Base-by-base conservation (phyloP, 257 asterid species). In the Striga asiatica region DNA sequence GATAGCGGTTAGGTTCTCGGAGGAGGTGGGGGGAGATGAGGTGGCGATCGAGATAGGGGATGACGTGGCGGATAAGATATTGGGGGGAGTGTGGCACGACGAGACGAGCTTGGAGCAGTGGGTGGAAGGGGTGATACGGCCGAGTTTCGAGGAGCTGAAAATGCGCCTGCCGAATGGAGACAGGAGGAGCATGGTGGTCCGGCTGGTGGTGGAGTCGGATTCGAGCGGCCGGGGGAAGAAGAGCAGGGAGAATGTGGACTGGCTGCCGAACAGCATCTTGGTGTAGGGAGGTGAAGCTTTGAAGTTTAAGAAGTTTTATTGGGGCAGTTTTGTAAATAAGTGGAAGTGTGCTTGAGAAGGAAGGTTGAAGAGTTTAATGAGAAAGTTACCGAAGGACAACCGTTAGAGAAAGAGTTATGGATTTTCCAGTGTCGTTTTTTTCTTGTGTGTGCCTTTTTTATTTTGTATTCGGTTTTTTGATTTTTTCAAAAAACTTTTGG, bases 1-100 rank as follows among this genome's bases (percentile, higher is more conserved):
- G 0, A 80, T 91, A 41, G 49, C 68, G 2, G 72, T 69, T 23
- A 86, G 75, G 18, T 86, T 86, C 70, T 69, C 91, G 22, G 69
- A 60, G 73, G 81, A 48, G 1, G 60, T 79, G 0, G 89, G 76
- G 0, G 94, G 83, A n/a, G 61, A 73, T 35, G n/a, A n/a, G n/a
- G 39, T 78, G 59, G 37, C 77, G 13, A 67, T 89, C 4, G 78
- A 83, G 68, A 82, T 89, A 1, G 91, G 78, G 27, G 91, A 89
- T 13, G 77, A 74, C 4, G 82, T 71, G 8, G 32, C 76, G 10
- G 91, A 85, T 73, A 87, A 75, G 64, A 81, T 85, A 67, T 14
- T 81, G 4, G 94, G 91, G 2, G 97, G 97, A 3, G 45, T 89
- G 29, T 89, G 94, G 89, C 81, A 78, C 34, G 97, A 85, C 34